Conservation (phyloP, 169 alveolate species). For the Plasmodium chabaudi region DNA sequence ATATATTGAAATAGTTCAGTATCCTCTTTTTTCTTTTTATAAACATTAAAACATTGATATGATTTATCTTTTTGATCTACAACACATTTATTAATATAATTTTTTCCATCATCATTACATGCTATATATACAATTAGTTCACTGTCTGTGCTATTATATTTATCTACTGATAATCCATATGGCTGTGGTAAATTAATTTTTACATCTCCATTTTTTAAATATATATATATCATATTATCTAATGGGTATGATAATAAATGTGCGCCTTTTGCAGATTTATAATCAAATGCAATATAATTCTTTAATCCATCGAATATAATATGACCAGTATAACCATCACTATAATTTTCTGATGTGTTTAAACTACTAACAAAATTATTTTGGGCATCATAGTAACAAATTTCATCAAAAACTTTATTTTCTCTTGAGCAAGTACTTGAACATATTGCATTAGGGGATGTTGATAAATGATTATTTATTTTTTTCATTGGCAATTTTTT, state of each 20-base stretch:
- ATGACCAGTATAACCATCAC: conserved; percentile 8
- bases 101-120: conserved; percentile 53
- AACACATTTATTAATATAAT: conserved; percentile 57
- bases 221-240: conserved; percentile 32
- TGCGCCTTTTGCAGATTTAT: background rate
- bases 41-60: conserved; percentile 36
- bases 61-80: conserved; percentile 8
- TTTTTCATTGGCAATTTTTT: conserved; percentile 19
- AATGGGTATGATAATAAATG: conserved; percentile 54
- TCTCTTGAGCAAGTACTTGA: conserved; percentile 37
- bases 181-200: conserved; percentile 42
- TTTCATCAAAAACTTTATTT: conserved; percentile 16
- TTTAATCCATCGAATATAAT: conserved; percentile 51
- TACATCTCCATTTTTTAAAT: background rate
- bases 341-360: conserved; percentile 21
- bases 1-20: conserved; percentile 54
- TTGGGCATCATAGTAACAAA: conserved; percentile 40
- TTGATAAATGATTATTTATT: conserved; percentile 9
- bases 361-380: conserved; percentile 38
- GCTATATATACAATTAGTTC: conserved; percentile 20
- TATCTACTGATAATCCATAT: conserved; percentile 43
- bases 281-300: conserved; percentile 60
- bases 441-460: conserved; percentile 35
- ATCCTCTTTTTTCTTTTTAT: conserved; percentile 26
- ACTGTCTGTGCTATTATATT: conserved; percentile 14